Evolutionary conservation across 805 yeast genomes (phyloP).

Genomic region (Ogataea zsoltii): DNA sequence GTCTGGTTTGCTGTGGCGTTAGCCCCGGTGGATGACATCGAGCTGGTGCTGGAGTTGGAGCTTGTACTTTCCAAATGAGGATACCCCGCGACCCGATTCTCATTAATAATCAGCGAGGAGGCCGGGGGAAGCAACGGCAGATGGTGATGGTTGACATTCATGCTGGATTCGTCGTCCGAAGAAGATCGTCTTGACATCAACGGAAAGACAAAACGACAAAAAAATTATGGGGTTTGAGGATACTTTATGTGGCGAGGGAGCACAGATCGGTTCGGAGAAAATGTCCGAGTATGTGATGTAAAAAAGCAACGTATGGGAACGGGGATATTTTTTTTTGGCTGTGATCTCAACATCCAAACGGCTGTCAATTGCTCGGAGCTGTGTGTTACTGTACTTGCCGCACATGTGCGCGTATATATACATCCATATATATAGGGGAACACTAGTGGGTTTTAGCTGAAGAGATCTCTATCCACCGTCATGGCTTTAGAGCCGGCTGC

Average conservation of each 20-base stretch:
- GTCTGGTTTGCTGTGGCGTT: not conserved
- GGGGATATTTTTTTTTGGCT: not conserved
- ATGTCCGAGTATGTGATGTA: not conserved
- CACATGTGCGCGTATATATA: not conserved
- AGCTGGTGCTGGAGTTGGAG: not conserved
- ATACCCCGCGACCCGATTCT: constrained; percentile 9
- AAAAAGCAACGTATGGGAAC: not conserved
- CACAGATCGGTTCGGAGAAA: constrained; percentile 6
- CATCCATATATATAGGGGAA: not conserved
- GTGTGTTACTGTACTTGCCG: too few species aligned
- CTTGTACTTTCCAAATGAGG: not conserved
- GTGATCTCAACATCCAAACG: not conserved
- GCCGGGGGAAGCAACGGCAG: constrained; percentile 22
- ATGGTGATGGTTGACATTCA: constrained; percentile 7
- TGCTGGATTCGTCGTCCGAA: constrained; percentile 1
- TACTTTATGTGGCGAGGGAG: not conserved
- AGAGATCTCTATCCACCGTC: constrained; percentile 1
- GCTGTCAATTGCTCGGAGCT: not conserved
- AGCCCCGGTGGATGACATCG: not conserved
- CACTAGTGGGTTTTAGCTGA: too few species aligned
- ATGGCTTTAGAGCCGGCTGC: constrained; percentile 1
- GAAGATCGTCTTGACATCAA: constrained; percentile 3
- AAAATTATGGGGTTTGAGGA: not conserved
- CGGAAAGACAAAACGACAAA: not conserved
- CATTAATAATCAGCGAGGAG: constrained; percentile 16